Evolutionary conservation across 495 filamentous ascomycete genomes (phyloP), one percentile per base, ranked within the genome.

Genomic region (Penicillium cataractarum): DNA sequence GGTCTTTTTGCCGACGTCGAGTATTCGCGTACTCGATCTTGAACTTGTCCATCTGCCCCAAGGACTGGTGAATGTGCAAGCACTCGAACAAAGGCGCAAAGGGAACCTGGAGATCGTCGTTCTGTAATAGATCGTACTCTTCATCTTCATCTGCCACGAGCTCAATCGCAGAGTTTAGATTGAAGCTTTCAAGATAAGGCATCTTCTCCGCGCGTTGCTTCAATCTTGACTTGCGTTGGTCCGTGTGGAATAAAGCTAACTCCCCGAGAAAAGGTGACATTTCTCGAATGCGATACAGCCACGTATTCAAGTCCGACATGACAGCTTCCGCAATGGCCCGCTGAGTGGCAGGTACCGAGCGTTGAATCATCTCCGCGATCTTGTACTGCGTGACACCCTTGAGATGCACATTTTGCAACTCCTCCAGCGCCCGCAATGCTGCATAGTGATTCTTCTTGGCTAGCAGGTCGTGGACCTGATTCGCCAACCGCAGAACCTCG

Each of bases 41-140:
- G 71, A 99, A 98, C 58, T 89, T 92, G 61, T 97, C 94, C 62
- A 87, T 91, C 64, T 96, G 92, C 1, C 95, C 95, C 3, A 99
- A 80, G 2, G 96, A 93, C 65, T 97, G 92, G 67, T 99, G 93
- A 56, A 98, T 99, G 75, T 98, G 95, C 63, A 98, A 71, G 63
- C 92, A 96, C 76, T 99, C 96, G 69, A 97, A 96, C 19, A 99
- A 81, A 3, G 95, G 95, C 0, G 90, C 92, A 65, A 99, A 99
- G 70, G 97, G 91, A 53, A 97, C 92, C 65, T 93, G 89, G 10
- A 97, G 80, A 62, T 96, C 92, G 29, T 98, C 93, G 66, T 98
- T 97, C 67, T 97, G 87, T 27, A 99, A 79, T 13, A 97, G 85
- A 68, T 98, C 92, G 73, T 94, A 97, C 70, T 98, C 95, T 65